Evolutionary conservation across 805 yeast genomes (phyloP).

Genomic region (Yarrowia yakushimensis): DNA sequence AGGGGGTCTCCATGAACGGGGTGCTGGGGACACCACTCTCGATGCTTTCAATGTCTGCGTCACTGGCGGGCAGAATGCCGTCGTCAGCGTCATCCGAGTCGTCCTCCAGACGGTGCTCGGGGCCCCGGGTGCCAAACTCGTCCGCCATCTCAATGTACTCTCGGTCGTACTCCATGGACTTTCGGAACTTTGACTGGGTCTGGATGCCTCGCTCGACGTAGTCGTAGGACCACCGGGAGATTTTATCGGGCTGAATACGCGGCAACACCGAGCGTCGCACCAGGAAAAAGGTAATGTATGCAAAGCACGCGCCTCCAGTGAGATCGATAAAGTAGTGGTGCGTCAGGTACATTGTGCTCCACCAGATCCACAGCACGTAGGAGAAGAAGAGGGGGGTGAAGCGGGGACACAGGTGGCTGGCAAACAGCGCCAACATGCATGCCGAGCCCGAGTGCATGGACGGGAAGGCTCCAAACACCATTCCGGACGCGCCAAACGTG

Average conservation of each 20-base stretch:
- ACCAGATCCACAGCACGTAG: constrained; percentile 94
- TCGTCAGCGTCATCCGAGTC: constrained; percentile 25
- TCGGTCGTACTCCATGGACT: constrained; percentile 30
- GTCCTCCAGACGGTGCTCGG: constrained; percentile 17
- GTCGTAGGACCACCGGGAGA: constrained; percentile 44
- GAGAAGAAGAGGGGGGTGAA: constrained; percentile 60
- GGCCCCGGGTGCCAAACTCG: constrained; percentile 15
- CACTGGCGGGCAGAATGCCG: constrained; percentile 18
- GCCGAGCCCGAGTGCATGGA: constrained; percentile 93
- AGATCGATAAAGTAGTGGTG: constrained; percentile 95
- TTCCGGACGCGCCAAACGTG: constrained; percentile 79
- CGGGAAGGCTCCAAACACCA: constrained; percentile 85
- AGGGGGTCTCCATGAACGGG: constrained; percentile 13
- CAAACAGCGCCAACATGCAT: constrained; percentile 85
- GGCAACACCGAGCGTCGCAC: constrained; percentile 69
- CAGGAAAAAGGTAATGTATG: constrained; percentile 64
- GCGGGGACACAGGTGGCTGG: constrained; percentile 77
- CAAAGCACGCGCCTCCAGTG: constrained; percentile 87
- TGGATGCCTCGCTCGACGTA: constrained; percentile 38
- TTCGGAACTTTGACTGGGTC: constrained; percentile 30
- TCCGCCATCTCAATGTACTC: constrained; percentile 31
- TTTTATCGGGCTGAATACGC: constrained; percentile 38
- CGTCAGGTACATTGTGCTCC: constrained; percentile 96
- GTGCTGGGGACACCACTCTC: constrained; percentile 22
- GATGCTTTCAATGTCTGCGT: constrained; percentile 23